Evolutionary conservation across 2,329 filamentous ascomycete genomes (phyloP), one percentile per base, ranked within the genome.

Genomic region (Penicillium occitanis): DNA sequence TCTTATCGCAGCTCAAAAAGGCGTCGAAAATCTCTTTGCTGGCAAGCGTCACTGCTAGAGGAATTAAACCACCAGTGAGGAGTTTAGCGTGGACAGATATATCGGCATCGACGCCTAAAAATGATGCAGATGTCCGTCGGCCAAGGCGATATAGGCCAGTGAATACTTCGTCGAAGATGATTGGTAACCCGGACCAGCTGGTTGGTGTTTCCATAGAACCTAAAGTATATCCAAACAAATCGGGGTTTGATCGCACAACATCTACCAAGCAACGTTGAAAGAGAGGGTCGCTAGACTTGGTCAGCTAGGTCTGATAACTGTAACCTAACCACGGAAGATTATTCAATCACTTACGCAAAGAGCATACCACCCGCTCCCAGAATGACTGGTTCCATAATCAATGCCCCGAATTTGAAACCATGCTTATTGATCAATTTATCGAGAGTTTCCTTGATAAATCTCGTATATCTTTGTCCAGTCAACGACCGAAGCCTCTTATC

Each of bases 151-250:
- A 93, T 4, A 96, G 81, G 1, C 92, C 92, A 0, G 91, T 94
- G 77, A 96, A 96, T 42, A 96, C 92, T 74, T 96, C 92, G 73
- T 96, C 92, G 69, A 92, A 92, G 70, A 96, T 83, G 46, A 96
- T 80, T 0, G 92, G 92, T 3, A 96, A 84, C 1, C 92, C 91
- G 1, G 83, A 82, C 92, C 92, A 96, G 19, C 72, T 70, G 1
- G 65, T 66, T 44, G 67, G 8, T 42, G 64, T 14, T 69, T 66
- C 63, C 68, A 42, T 53, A 64, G 67, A 25, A 6, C 63, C 67
- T 67, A 68, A 30, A 10, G 63, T 68, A 57, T 63, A 66, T 44
- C 79, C 76, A 70, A 91, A 90, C 5, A 90, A 78, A 14, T 85
- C 74, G 0, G 86, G 79, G 7, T 84, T 86, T 2, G 79, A 74